Base-by-base conservation (phyloP, 345 rosid species). In the Adansonia digitata region DNA sequence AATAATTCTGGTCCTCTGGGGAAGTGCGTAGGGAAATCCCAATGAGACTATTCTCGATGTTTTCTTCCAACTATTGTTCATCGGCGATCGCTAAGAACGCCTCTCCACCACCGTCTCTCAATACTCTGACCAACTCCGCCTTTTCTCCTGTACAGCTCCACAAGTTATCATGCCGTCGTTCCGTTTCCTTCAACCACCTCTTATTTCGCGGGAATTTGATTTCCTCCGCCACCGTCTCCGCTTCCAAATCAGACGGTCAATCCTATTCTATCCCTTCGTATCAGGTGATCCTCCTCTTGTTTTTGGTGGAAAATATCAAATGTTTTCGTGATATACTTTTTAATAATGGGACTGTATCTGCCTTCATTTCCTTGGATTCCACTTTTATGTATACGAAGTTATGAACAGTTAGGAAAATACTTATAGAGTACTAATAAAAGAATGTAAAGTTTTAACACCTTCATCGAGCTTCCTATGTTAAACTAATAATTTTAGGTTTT, bases 251-350 rank as follows among this genome's bases (percentile, higher is more conserved):
- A 2, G 83, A 76, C 2, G 55, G 57, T 55, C 74, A n/a, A 42
- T 59, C 74, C 57, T 59, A 18, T 17, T 70, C 48, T 43, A 77
- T 86, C 1, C 48, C 53, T 48, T 17, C 78, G 56, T 79, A 75
- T 31, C 84, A 80, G 89, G 89, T 87, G 39, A 35, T 74, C 40
- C 64, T 71, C 20, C 22, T 43, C 49, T 15, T 63, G 14, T 64
- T 55, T 18, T 72, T 9, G 2, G 5, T 59, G 8, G 31, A 46
- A 18, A 17, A 57, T 14, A 17, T 46, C 5, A 26, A 45, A 0
- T 11, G 3, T 12, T 46, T 27, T 68, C 17, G n/a, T 46, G 6
- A 51, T 10, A 42, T 45, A 12, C 34, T 42, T 53, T 49, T 49
- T 31, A 29, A 31, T 24, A 11, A 12, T 42, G 5, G 29, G 15